Percentiles rank a stretch among this genome's conserved stretches.
These are phyloP conservation scores for Fusarium sp. DNA, from an alignment of 2,329 filamentous ascomycete species.

Conservation along the genomic window DNA sequence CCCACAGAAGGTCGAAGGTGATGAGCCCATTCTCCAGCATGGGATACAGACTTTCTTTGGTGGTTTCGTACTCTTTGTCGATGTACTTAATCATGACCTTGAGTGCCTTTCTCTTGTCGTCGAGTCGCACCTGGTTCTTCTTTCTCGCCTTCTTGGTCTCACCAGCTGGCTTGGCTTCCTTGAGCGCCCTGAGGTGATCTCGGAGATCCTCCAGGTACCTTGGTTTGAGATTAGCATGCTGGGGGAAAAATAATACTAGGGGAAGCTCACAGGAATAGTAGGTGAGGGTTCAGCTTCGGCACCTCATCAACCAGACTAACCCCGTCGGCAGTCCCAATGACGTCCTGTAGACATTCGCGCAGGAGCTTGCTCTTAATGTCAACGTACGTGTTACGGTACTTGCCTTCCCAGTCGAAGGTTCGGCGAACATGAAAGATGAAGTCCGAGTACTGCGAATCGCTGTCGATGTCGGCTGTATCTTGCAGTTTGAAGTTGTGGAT, in stretches of 20 bases:
- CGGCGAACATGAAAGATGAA: conserved; percentile 87
- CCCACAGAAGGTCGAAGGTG: conserved; percentile 90
- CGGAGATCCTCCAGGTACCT: conserved; percentile 85
- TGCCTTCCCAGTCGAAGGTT: conserved; percentile 86
- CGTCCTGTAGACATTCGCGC: conserved; percentile 68
- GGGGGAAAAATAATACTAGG: not conserved
- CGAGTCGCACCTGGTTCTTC: conserved; percentile 69
- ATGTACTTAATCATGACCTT: conserved; percentile 81
- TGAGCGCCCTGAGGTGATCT: conserved; percentile 72
- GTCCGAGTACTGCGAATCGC: conserved; percentile 74
- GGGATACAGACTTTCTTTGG: conserved; percentile 82
- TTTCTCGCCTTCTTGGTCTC: conserved; percentile 68
- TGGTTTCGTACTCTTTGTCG: conserved; percentile 83
- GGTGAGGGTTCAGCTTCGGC: conserved; percentile 78
- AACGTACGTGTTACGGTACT: conserved; percentile 78
- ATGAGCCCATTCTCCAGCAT: conserved; percentile 86
- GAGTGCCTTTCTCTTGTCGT: conserved; percentile 72
- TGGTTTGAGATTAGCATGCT: conserved; percentile 35
- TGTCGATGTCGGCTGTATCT: conserved; percentile 61
- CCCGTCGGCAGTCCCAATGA: conserved; percentile 56
- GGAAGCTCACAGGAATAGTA: conserved; percentile 71
- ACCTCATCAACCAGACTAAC: conserved; percentile 85
- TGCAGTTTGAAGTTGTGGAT: conserved; percentile 67
- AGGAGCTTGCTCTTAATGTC: conserved; percentile 89
- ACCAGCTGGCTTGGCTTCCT: conserved; percentile 63